These are phyloP conservation scores for Aspergillus sp. DNA, from an alignment of 2,329 filamentous ascomycete species.

Conservation along the genomic window DNA sequence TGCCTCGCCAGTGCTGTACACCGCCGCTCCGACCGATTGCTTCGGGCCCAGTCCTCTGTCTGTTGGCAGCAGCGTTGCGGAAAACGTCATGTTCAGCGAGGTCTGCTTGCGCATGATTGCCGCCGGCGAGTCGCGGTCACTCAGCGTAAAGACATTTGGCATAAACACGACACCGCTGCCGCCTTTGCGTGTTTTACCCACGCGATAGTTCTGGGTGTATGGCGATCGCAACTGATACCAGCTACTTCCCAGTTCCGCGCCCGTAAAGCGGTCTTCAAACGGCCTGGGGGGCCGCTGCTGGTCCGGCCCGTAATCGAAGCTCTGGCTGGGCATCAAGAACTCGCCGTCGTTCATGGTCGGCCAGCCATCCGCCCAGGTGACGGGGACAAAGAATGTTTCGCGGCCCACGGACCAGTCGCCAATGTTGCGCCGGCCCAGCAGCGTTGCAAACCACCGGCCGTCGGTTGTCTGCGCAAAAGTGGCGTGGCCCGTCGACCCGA, in stretches of 20 bases:
- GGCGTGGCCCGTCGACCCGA: conserved; percentile 5
- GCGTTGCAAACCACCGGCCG: conserved; percentile 1
- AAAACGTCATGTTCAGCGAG: conserved; percentile 7
- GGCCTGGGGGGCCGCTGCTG: neutral
- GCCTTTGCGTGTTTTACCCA: neutral
- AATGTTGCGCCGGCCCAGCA: conserved; percentile 1
- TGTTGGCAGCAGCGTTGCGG: neutral
- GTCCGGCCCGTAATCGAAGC: neutral
- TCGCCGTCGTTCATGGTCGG: neutral
- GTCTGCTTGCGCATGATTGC: conserved; percentile 5
- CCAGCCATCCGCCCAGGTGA: conserved; percentile 4
- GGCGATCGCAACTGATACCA: conserved; percentile 6
- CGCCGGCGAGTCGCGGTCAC: conserved; percentile 4
- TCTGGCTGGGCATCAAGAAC: neutral
- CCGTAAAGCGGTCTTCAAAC: conserved; percentile 1
- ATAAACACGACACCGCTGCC: neutral
- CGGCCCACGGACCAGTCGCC: conserved; percentile 1
- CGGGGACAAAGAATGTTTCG: conserved; percentile 4
- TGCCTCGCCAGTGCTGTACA: conserved; percentile 1
- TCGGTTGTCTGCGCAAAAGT: neutral
- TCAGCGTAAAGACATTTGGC: conserved; percentile 5
- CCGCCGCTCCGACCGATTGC: neutral
- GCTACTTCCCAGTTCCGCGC: neutral
- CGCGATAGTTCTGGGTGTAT: conserved; percentile 1
- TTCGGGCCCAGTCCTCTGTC: neutral